phyloP scores from a whole-genome alignment of 208 protist species.

The Trypanosoma avium region DNA sequence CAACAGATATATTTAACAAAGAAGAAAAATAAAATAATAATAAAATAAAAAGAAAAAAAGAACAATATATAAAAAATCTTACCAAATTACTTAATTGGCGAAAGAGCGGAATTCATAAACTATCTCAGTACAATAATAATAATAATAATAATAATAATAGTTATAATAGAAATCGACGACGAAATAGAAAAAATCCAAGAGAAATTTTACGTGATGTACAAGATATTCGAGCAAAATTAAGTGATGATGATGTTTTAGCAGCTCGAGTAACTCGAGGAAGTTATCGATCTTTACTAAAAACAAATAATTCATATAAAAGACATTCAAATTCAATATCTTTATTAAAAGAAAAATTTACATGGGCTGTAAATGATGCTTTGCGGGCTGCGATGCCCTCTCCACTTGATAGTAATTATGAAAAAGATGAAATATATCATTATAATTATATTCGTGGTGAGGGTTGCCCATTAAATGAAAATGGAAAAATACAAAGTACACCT shows the following conservation, averaged over 20 bases:
- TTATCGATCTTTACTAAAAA: neutral
- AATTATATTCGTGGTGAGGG: constrained; percentile 62
- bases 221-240: constrained; percentile 35
- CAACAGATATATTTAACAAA: too few species aligned
- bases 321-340: neutral
- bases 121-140: neutral
- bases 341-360: neutral
- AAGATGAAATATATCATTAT: constrained; percentile 70
- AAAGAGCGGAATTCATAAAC: too few species aligned
- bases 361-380: constrained; percentile 27
- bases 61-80: too few species aligned
- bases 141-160: neutral
- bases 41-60: neutral
- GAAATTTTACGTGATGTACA: constrained; percentile 45
- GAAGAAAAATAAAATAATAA: neutral
- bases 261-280: constrained; percentile 2
- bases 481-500: constrained; percentile 29
- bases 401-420: constrained; percentile 34
- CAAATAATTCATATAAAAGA: neutral
- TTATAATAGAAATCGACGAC: neutral
- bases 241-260: constrained; percentile 51
- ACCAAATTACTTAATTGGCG: too few species aligned
- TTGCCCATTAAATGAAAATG: constrained; percentile 62
- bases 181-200: neutral
- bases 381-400: constrained; percentile 34